Evolutionary conservation across 352 stramenopile genomes (phyloP), one percentile per base, ranked within the genome.

Genomic region (Globisporangium radiosum): DNA sequence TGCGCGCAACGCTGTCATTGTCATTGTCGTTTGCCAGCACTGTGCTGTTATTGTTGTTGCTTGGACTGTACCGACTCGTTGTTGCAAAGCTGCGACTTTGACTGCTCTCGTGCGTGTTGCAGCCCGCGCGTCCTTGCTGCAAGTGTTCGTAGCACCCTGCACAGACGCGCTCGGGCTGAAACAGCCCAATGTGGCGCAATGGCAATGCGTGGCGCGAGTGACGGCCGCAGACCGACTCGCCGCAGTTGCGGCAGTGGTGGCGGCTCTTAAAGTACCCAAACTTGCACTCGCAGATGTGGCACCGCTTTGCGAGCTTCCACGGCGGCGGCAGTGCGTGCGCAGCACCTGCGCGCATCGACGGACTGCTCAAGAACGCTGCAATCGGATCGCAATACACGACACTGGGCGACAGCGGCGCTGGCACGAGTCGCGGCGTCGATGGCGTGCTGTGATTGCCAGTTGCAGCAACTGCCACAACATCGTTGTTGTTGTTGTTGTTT

Each of bases 171-270:
- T 92, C 72, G 4, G 79, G 74, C 7, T 79, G 57, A 52, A 76
- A 80, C 1, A 87, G 63, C 10, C 73, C 79, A 7, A 83, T 60
- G 50, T 85, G 73, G 59, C 85, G 77, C 45, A 97, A 56, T 7
- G 77, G 69, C 15, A 92, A 59, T 9, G 73, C 61, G 52, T 88
- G 68, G 39, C 73, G 72, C 5, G 77, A 90, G 65, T 92, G 87
- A 37, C 66, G 66, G n/a, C 75, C 69, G 60, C 86, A 95, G 3
- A 94, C 84, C 1, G 87, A 88, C 40, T 84, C 68, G 5, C 86
- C 86, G 55, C 86, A 95, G 60, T 83, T 88, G 43, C 86, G 68
- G 63, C 86, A 95, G 59, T 95, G 86, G 63, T 95, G 86, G 33
- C 84, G 77, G 19, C 76, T 76, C 61, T 75, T 73, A 19, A 96